These are phyloP conservation scores for Talaromyces albobiverticillius DNA, from an alignment of 2,329 filamentous ascomycete genomes.

Conservation along the genomic window DNA sequence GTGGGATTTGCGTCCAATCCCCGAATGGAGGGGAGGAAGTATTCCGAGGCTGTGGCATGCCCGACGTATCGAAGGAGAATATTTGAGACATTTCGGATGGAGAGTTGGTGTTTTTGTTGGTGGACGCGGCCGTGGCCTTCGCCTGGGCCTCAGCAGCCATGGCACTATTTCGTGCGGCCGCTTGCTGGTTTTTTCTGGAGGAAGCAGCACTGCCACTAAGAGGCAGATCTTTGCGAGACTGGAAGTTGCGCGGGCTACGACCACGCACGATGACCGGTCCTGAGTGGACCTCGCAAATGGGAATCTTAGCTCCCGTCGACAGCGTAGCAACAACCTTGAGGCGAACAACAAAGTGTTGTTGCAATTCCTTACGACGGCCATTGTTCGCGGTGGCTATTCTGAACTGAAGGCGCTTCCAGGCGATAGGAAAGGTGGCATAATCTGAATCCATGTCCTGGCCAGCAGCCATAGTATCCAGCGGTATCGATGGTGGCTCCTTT, in stretches of 20 bases:
- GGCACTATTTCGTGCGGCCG: slow-evolving; percentile 12
- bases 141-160: slow-evolving; percentile 37
- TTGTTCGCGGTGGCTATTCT: slow-evolving; percentile 96
- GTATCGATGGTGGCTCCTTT: slow-evolving; percentile 81
- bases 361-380: slow-evolving; percentile 86
- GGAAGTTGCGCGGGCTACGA: slow-evolving; percentile 90
- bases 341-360: slow-evolving; percentile 91
- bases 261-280: slow-evolving; percentile 92
- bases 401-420: slow-evolving; percentile 92
- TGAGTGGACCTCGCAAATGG: slow-evolving; percentile 79
- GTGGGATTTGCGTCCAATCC: slow-evolving; percentile 37
- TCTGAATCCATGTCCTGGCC: slow-evolving; percentile 74
- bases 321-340: slow-evolving; percentile 82
- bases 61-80: slow-evolving; percentile 24
- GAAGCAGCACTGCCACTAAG: slow-evolving; percentile 75
- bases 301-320: slow-evolving; percentile 75
- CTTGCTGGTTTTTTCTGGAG: slow-evolving; percentile 62
- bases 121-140: slow-evolving; percentile 24
- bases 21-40: slow-evolving; percentile 21
- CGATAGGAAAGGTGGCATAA: slow-evolving; percentile 85
- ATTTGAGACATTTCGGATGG: slow-evolving; percentile 21
- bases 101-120: slow-evolving; percentile 31
- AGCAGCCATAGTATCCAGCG: slow-evolving; percentile 62
- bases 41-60: slow-evolving; percentile 28
- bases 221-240: slow-evolving; percentile 88